Evolutionary conservation across 108 stramenopile genomes (phyloP), one percentile per base, ranked within the genome.

Genomic region (Skeletonema grethae): DNA sequence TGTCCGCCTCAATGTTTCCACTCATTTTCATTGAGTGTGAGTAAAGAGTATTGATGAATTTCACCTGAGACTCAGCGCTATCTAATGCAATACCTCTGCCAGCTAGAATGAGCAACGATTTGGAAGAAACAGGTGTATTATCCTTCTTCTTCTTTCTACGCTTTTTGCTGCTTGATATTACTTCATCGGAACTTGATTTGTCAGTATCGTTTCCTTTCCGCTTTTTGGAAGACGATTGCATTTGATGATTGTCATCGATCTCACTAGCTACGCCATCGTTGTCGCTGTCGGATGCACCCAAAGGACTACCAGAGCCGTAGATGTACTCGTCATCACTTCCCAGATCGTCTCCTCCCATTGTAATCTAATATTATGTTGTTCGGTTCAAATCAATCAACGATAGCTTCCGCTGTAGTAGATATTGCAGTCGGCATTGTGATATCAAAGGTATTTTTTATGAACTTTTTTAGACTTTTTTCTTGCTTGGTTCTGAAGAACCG

Each of bases 291-390:
- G 16, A 25, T 11, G 41, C 5, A 7, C 43, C 6, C 29, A 58
- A 12, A 32, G 41, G 25, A 45, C 31, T 50, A 45, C 82, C 50
- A 13, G 79, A 64, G 3, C 69, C 82, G 48, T 69, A 65, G 68
- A 88, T 66, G 67, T 77, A 93, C 67, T 93, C 92, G 64, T 93
- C 92, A 60, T 93, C 93, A 58, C 87, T 87, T 63, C 80, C 87
- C 16, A 93, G 72, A 80, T 94, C 93, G 76, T 94, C 93, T 59
- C 93, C 93, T 30, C 93, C 93, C 88, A 90, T 91, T 41, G 48
- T 84, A 48, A 24, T 58, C 9, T 28, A 9, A 18, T 58, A 2
- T 60, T n/a, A 13, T 32, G n/a, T 60, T 60, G 31, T 10, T 43
- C 0, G 10, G 15, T n/a, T n/a, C 41, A 43, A 39, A 39, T 28